Evolutionary conservation across 139 green algal species (phyloP), one percentile per base, ranked within the genome.

Genomic region (Haematococcus lacustris): DNA sequence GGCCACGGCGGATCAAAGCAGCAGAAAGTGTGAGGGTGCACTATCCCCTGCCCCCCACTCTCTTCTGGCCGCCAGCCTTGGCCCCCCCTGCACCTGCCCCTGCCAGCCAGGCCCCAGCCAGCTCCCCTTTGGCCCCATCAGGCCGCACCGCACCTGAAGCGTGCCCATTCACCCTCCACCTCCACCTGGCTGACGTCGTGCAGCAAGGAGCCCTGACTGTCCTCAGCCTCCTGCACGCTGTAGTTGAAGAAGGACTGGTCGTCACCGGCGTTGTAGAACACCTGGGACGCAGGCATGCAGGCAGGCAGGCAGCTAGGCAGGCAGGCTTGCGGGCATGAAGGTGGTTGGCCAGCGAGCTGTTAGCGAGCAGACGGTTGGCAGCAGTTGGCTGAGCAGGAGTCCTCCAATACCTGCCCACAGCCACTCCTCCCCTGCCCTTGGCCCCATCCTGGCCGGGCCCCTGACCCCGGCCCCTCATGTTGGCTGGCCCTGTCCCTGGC

Each of bases 151-250:
- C 73, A 91, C 83, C 81, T 89, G 77, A 89, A 82, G 23, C 88
- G 76, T 28, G 71, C 70, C 88, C 83, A 91, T 25, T 51, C 66
- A 21, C 80, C 88, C 4, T 82, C 73, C 38, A 71, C 68, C 77
- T 95, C 84, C n/a, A 91, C 37, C 13, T 88, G 78, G 38, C 68
- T 71, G 71, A 93, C 79, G 28, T 95, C 91, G 66, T 94, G 88
- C 26, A 95, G 76, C 28, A 80, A 78, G 28, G 84, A 74, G 59
- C 71, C 71, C 71, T 86, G 77, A 39, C 65, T 63, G 17, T 73
- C 76, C 39, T 80, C 33, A n/a, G 59, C 59, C 3, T 66, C 59
- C 3, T 66, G 30, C 2, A 38, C 32, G 60, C 93, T 83, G 70
- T 96, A 96, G n/a, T 89, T 75, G 33, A 93, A 71, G 59, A 79